Conservation (phyloP, 371 early-diverging fungal genomes). For the Fennellomyces sp. region DNA sequence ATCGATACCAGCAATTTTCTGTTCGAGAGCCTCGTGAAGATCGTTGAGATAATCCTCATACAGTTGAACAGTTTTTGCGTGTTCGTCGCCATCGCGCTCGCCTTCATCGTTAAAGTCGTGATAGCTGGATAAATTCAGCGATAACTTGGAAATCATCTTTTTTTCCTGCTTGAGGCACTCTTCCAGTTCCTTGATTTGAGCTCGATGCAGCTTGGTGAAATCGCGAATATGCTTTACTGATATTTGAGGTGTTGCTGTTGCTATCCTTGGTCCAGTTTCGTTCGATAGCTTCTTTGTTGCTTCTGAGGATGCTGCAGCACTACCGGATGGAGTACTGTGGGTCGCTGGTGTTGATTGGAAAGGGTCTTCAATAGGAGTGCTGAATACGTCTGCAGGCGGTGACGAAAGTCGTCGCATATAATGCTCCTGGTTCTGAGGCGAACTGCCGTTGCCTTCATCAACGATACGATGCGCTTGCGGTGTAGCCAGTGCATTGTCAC, state of each 20-base stretch:
- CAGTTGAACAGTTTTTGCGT: constrained; percentile 22
- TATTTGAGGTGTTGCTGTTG: background rate
- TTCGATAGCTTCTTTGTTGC: too few relatives aligned
- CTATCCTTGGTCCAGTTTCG: background rate
- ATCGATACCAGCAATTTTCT: constrained; percentile 37
- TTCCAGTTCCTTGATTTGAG: constrained; percentile 76
- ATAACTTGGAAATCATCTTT: constrained; percentile 73
- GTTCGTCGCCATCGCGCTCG: constrained; percentile 18
- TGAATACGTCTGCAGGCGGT: constrained; percentile 36
- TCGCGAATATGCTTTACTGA: constrained; percentile 53
- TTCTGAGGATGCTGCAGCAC: background rate
- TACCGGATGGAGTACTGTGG: background rate
- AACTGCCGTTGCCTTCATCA: background rate
- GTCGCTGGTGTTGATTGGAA: constrained; percentile 4
- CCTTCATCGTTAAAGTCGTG: constrained; percentile 23
- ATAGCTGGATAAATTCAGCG: constrained; percentile 44
- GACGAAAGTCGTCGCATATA: constrained; percentile 38
- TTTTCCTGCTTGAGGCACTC: constrained; percentile 81
- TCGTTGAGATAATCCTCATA: constrained; percentile 56
- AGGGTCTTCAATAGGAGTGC: constrained; percentile 14
- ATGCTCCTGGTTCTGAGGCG: constrained; percentile 27
- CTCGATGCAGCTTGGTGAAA: constrained; percentile 76
- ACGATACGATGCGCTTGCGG: constrained; percentile 29
- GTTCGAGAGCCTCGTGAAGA: constrained; percentile 55
- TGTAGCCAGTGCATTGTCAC: constrained; percentile 31